A percentile compares a stretch with the other conserved stretches of the same genome.
phyloP scores from a whole-genome alignment of 2,329 filamentous ascomycete species.

The Pseudogymnoascus sp. region DNA sequence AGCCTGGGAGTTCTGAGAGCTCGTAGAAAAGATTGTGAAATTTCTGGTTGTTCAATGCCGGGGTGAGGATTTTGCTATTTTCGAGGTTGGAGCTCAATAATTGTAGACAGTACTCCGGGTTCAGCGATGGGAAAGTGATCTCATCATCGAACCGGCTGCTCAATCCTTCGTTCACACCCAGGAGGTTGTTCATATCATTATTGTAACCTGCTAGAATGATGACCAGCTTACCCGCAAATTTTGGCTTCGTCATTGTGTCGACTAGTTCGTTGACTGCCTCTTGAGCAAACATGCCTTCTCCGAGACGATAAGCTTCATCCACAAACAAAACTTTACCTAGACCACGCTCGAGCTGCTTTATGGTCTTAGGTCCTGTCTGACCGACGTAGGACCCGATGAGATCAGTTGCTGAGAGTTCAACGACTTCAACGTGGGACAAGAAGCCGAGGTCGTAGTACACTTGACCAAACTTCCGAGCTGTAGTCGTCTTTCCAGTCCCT shows the following conservation, averaged over 20 bases:
- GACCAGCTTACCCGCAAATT: slow-evolving; percentile 44
- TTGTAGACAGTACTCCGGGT: slow-evolving; percentile 30
- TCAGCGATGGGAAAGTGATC: slow-evolving; percentile 35
- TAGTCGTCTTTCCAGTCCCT: slow-evolving; percentile 68
- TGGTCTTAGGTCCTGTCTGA: slow-evolving; percentile 62
- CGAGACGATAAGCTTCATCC: slow-evolving; percentile 52
- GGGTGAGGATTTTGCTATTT: slow-evolving; percentile 23
- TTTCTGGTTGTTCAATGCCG: slow-evolving; percentile 15
- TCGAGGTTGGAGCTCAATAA: slow-evolving; percentile 33
- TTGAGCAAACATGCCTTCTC: slow-evolving; percentile 40
- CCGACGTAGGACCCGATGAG: slow-evolving; percentile 63
- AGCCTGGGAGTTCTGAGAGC: slow-evolving; percentile 35
- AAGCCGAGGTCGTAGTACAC: slow-evolving; percentile 71
- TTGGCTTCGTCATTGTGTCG: slow-evolving; percentile 38
- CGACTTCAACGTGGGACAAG: slow-evolving; percentile 50
- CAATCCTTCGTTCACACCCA: slow-evolving; percentile 45
- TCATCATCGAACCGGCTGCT: slow-evolving; percentile 48
- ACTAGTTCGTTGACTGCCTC: slow-evolving; percentile 71
- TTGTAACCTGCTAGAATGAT: slow-evolving; percentile 53
- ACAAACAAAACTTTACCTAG: slow-evolving; percentile 52
- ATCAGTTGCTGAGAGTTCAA: slow-evolving; percentile 60
- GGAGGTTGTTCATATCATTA: slow-evolving; percentile 45
- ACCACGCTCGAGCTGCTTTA: slow-evolving; percentile 44
- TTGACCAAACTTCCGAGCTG: slow-evolving; percentile 66
- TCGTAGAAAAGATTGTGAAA: slow-evolving; percentile 25